Evolutionary conservation across 2,329 filamentous ascomycete species (phyloP), one percentile per base, ranked within the genome.

Genomic region (Catunica adiposa): DNA sequence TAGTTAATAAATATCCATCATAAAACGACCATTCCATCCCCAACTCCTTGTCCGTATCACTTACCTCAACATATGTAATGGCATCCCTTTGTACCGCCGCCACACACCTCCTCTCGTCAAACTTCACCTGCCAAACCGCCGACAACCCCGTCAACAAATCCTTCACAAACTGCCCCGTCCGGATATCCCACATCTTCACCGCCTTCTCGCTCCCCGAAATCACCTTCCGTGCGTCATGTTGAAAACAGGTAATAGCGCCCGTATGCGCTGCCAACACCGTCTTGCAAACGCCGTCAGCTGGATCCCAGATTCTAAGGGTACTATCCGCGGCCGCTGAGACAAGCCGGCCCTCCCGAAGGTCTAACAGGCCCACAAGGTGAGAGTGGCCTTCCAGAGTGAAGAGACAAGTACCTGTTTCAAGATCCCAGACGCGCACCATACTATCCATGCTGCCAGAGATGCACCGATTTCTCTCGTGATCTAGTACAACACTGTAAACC

Each of bases 361-460:
- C 92, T 31, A 98, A 73, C 1, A 98, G 76, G 1, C 92, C 92
- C 17, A 98, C 92, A 14, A 98, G 81, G 9, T 94, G 85, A 17
- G 83, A 85, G 65, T 98, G 92, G 0, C 92, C 92, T 67, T 97
- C 90, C 0, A 98, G 78, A 1, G 88, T 96, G 68, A 90, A 85
- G 9, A 97, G 72, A 62, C 89, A 86, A 0, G 83, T 73, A 0
- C 92, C 92, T 1, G 86, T 92, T 29, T 88, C 82, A 14, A 98
- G 76, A 59, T 90, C 92, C 92, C 92, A 98, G 11, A 98, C 90
- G 69, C 96, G 97, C 65, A 98, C 92, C 61, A 89, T 77, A 60
- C 92, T 95, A 67, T 98, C 92, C 92, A 98, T 98, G 5, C 89
- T 95, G 11, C 92, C 92, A 60, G 89, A 96, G 60, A 98, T 97